These are phyloP conservation scores for Fusarium pseudonygamai DNA, from an alignment of 2,329 filamentous ascomycete genomes.

Conservation along the genomic window DNA sequence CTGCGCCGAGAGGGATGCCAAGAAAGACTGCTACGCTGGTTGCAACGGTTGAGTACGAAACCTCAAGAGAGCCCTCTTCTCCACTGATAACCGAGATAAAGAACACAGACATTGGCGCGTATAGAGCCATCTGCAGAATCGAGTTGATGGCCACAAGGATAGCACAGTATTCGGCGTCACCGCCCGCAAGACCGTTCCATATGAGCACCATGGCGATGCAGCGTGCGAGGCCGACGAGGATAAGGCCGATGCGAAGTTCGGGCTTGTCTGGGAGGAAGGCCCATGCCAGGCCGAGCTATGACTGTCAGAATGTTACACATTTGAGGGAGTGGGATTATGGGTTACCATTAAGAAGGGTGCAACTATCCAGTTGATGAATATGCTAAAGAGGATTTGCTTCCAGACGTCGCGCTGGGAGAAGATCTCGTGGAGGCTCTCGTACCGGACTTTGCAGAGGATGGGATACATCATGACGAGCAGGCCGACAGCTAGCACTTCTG, in stretches of 20 bases:
- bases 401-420: constrained; percentile 71
- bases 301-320: constrained; percentile 7
- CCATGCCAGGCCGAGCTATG: constrained; percentile 72
- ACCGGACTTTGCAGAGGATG: constrained; percentile 86
- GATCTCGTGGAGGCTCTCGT: constrained; percentile 76
- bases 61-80: constrained; percentile 45
- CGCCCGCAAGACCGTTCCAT: constrained; percentile 76
- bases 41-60: constrained; percentile 75
- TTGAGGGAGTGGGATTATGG: constrained; percentile 11
- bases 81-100: constrained; percentile 76
- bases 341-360: constrained; percentile 83
- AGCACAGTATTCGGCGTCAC: constrained; percentile 84
- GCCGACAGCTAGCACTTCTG: constrained; percentile 68
- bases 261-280: constrained; percentile 69
- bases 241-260: constrained; percentile 71
- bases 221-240: constrained; percentile 83
- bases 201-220: constrained; percentile 68
- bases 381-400: constrained; percentile 81
- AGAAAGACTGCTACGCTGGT: constrained; percentile 86
- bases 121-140: constrained; percentile 77
- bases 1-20: constrained; percentile 83
- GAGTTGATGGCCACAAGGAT: constrained; percentile 81
- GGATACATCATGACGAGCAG: constrained; percentile 95
- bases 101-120: constrained; percentile 73
- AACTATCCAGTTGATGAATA: constrained; percentile 84